These are phyloP conservation scores for Gymnopus androsaceus DNA, from an alignment of 1,284 basidiomycete genomes.

Conservation along the genomic window DNA sequence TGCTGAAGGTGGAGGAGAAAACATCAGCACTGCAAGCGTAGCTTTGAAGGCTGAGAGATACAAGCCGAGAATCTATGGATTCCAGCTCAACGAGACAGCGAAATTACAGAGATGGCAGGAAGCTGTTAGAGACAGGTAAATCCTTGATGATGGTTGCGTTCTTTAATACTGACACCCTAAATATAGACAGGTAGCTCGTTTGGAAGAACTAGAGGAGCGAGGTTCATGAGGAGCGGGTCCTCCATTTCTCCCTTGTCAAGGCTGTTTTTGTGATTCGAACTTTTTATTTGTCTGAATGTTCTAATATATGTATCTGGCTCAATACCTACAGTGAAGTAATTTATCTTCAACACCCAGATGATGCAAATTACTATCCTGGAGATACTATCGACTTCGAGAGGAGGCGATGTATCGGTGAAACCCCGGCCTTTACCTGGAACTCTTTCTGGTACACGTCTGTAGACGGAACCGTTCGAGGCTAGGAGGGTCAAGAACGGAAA, in stretches of 20 bases:
- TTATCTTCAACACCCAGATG: slow-evolving; percentile 16
- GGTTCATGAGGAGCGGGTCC: slow-evolving; percentile 7
- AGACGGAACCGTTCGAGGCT: slow-evolving; percentile 14
- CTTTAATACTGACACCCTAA: not conserved
- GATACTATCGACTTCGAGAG: slow-evolving; percentile 4
- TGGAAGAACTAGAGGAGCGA: slow-evolving; percentile 17
- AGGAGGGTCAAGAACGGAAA: slow-evolving; percentile 19
- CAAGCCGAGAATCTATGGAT: slow-evolving; percentile 90
- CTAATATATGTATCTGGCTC: no score
- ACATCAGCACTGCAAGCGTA: slow-evolving; percentile 71
- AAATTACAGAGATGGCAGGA: slow-evolving; percentile 93
- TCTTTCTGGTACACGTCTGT: slow-evolving; percentile 16
- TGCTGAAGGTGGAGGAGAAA: slow-evolving; percentile 60
- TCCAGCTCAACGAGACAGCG: slow-evolving; percentile 92
- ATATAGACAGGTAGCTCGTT: slow-evolving; percentile 15
- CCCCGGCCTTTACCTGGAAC: slow-evolving; percentile 1
- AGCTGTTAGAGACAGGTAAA: slow-evolving; percentile 80
- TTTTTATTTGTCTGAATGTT: not conserved
- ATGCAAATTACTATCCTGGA: slow-evolving; percentile 17
- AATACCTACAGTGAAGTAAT: no score
- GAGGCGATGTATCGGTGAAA: slow-evolving; percentile 13
- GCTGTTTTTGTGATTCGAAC: not conserved
- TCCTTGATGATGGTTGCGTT: not conserved
- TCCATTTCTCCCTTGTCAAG: not conserved
- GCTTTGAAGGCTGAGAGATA: slow-evolving; percentile 89